Evolutionary conservation across 106 monocot genomes (phyloP).

Genomic region (Phalaenopsis aphrodite): DNA sequence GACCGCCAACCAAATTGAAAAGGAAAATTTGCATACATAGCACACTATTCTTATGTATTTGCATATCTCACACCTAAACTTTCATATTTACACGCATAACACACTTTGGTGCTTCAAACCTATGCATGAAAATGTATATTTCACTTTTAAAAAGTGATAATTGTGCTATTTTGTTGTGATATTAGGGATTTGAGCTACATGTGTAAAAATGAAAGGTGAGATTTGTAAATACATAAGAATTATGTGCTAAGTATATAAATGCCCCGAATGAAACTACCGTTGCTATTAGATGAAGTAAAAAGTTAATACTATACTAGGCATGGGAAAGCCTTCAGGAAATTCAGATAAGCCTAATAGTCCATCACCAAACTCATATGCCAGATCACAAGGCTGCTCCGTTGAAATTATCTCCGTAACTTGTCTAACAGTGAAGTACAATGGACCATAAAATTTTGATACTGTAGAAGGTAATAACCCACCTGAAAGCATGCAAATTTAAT

Average conservation of each 20-base stretch:
- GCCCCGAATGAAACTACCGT: background rate
- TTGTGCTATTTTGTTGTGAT: too few species aligned
- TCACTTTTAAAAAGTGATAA: too few species aligned
- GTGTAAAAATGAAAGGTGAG: too few species aligned
- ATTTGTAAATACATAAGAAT: too few species aligned
- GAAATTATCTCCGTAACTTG: conserved; percentile 53
- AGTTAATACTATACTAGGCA: conserved; percentile 32
- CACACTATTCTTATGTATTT: too few species aligned
- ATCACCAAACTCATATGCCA: conserved; percentile 72
- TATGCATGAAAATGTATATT: too few species aligned
- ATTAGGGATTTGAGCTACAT: too few species aligned
- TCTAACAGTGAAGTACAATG: conserved; percentile 64
- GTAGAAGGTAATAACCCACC: conserved; percentile 32
- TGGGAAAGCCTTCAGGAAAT: conserved; percentile 52
- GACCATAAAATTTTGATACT: conserved; percentile 32
- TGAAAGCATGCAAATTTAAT: conserved; percentile 12
- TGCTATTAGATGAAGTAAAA: background rate
- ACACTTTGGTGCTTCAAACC: too few species aligned
- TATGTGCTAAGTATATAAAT: too few species aligned
- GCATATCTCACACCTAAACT: too few species aligned
- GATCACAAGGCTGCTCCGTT: conserved; percentile 85
- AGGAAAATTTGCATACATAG: too few species aligned
- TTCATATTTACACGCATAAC: too few species aligned
- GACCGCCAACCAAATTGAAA: background rate
- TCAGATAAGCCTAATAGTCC: conserved; percentile 41